A percentile compares a stretch with the other conserved stretches of the same genome.
These are phyloP conservation scores for Paraphysoderma sedebokerense DNA, from an alignment of 371 early-diverging fungal genomes.

Conservation along the genomic window DNA sequence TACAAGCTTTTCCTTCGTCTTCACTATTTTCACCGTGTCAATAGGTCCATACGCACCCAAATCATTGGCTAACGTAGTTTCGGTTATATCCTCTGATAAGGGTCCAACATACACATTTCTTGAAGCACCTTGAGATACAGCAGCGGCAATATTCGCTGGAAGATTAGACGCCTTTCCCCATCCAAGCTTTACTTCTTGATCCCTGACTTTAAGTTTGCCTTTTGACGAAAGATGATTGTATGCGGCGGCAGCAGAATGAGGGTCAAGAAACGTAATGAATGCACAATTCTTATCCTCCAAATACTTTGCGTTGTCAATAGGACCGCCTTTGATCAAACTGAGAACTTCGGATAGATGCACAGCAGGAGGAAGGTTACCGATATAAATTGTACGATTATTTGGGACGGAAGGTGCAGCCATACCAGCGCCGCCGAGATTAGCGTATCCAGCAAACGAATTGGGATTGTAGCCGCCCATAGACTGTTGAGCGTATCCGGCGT, in stretches of 20 bases:
- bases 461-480: too few relatives aligned
- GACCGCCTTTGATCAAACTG: not conserved
- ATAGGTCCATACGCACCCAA: constrained; percentile 45
- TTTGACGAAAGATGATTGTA: constrained; percentile 23
- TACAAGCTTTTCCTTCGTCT: constrained; percentile 38
- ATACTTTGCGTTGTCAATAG: constrained; percentile 25
- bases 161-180: constrained; percentile 55
- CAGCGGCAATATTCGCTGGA: constrained; percentile 26
- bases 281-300: constrained; percentile 61
- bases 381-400: not conserved
- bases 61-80: constrained; percentile 30
- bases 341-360: not conserved
- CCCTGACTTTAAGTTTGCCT: constrained; percentile 13
- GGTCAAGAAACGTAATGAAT: constrained; percentile 61
- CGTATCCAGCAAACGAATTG: too few relatives aligned
- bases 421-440: too few relatives aligned
- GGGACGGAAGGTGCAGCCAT: too few relatives aligned
- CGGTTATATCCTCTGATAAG: constrained; percentile 31
- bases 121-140: constrained; percentile 45
- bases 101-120: constrained; percentile 61
- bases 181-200: constrained; percentile 43
- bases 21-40: constrained; percentile 48
- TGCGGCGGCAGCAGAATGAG: constrained; percentile 31
- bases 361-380: not conserved
- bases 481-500: too few relatives aligned